phyloP scores from a whole-genome alignment of 495 filamentous ascomycete genomes.

The Daldinia concentrica region DNA sequence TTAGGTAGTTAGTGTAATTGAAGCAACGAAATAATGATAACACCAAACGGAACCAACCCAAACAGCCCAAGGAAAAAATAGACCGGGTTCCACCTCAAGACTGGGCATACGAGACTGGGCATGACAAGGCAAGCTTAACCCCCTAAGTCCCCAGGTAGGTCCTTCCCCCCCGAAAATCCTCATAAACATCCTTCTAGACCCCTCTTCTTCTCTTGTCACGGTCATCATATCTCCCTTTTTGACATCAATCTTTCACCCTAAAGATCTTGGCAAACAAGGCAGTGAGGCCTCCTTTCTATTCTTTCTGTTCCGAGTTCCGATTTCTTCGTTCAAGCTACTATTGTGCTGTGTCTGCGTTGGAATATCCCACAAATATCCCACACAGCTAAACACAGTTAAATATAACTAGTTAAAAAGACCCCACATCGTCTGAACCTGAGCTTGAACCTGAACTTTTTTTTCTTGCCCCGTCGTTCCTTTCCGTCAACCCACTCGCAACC shows the following conservation, averaged over 20 bases:
- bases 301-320: conserved; percentile 29
- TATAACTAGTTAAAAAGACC: conserved; percentile 5
- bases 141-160: background rate
- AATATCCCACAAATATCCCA: conserved; percentile 13
- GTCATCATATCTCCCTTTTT: conserved; percentile 24
- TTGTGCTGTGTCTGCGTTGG: conserved; percentile 11
- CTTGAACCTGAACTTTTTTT: too few relatives aligned
- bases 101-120: conserved; percentile 4
- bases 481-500: conserved; percentile 11
- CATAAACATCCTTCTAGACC: conserved; percentile 24
- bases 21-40: background rate
- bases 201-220: conserved; percentile 18
- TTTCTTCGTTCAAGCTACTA: conserved; percentile 7
- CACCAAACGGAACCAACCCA: background rate
- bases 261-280: conserved; percentile 36
- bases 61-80: conserved; percentile 6
- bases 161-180: background rate
- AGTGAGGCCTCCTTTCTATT: conserved; percentile 35
- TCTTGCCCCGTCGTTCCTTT: conserved; percentile 11
- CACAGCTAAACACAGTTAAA: background rate
- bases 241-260: conserved; percentile 31
- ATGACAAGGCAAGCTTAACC: background rate
- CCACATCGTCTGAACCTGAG: conserved; percentile 28
- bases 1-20: too few relatives aligned
- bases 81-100: conserved; percentile 9